A percentile compares a stretch with the other conserved stretches of the same genome.
These are phyloP conservation scores for Straminergon stramineum DNA, from an alignment of 225 moss, liverwort and hornwort species.

Conservation along the genomic window DNA sequence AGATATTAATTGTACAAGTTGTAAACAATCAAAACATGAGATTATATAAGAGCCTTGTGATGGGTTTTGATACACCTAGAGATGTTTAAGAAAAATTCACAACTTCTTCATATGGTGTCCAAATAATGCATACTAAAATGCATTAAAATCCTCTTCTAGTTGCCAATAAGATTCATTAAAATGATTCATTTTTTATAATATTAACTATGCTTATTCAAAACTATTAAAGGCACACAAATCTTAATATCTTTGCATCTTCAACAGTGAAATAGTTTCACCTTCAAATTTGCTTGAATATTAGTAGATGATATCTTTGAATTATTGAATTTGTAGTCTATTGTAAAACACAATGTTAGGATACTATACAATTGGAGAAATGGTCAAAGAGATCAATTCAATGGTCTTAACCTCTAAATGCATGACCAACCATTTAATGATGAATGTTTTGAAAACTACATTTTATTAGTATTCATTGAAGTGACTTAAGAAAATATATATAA, in stretches of 20 bases:
- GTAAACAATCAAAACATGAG: neutral
- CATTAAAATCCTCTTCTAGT: fast-evolving
- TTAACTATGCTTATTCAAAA: too few relatives aligned
- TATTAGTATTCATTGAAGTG: neutral
- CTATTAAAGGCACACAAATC: neutral
- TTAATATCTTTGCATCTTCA: neutral
- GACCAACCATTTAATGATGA: neutral
- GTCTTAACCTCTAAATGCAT: neutral
- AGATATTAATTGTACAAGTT: neutral
- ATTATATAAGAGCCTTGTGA: neutral
- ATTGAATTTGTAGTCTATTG: neutral
- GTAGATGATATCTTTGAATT: fast-evolving
- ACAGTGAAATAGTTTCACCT: neutral
- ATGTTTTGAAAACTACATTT: neutral
- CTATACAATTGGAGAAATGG: neutral
- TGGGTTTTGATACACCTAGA: neutral
- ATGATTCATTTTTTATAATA: neutral
- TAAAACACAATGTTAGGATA: neutral
- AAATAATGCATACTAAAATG: neutral
- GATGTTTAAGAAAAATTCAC: neutral
- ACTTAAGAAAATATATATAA: neutral
- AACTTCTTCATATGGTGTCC: fast-evolving
- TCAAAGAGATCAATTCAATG: neutral
- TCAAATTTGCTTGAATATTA: neutral
- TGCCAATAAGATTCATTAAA: neutral